Conservation (phyloP, 805 yeast species). For the Spencermartinsiella europaea region DNA sequence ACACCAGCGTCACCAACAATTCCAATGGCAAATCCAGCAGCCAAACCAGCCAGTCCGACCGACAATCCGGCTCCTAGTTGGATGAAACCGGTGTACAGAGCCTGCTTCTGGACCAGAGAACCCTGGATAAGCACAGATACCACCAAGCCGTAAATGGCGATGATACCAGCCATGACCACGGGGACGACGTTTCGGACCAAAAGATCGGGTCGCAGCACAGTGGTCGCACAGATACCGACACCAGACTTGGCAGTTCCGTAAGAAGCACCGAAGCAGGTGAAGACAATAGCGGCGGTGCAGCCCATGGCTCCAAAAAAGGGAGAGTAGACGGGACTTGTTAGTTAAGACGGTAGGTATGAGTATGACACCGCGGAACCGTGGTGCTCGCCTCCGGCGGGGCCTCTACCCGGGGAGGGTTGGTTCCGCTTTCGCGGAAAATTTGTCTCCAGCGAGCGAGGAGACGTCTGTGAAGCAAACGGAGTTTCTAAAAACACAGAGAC, state of each 20-base stretch:
- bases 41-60: conserved; percentile 94
- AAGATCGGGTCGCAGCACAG: conserved; percentile 95
- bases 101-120: conserved; percentile 82
- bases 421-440: no score
- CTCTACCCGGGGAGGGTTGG: no score
- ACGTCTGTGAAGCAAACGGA: no score
- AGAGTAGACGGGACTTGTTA: conserved; percentile 11
- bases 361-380: no score
- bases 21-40: conserved; percentile 99
- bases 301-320: conserved; percentile 99
- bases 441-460: no score
- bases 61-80: conserved; percentile 98
- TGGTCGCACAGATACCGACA: conserved; percentile 98
- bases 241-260: conserved; percentile 99
- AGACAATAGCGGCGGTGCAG: conserved; percentile 98
- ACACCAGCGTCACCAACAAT: conserved; percentile 99
- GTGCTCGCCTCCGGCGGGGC: no score
- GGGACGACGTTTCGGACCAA: conserved; percentile 88
- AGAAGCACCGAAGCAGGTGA: conserved; percentile 98
- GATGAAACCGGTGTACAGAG: conserved; percentile 94
- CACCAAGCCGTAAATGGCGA: conserved; percentile 95
- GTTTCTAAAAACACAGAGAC: no score
- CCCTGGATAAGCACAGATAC: conserved; percentile 93
- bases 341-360: no score
- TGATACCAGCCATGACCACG: conserved; percentile 99